Conservation (phyloP, 2,329 filamentous ascomycete species). For the Sporothrix curviconia region DNA sequence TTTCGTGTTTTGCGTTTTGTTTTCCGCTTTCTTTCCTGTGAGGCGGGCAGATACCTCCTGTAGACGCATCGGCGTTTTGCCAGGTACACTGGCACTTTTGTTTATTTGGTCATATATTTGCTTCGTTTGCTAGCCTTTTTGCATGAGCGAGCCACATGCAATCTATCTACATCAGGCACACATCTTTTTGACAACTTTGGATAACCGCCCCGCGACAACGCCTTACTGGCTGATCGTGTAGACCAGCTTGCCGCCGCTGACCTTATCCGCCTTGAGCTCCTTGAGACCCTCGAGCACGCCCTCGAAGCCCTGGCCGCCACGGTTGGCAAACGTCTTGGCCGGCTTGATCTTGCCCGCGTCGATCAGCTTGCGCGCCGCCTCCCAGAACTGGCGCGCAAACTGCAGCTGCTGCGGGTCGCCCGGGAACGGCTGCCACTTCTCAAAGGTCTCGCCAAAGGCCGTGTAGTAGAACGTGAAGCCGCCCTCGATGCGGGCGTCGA, state of each 20-base stretch:
- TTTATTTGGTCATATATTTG: neutral
- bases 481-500: slow-evolving; percentile 30
- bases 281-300: slow-evolving; percentile 27
- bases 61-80: neutral
- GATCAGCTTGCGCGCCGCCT: slow-evolving; percentile 26
- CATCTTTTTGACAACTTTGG: neutral
- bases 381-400: slow-evolving; percentile 31
- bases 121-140: neutral
- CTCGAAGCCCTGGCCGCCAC: slow-evolving; percentile 26
- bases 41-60: neutral
- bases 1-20: neutral
- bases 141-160: neutral
- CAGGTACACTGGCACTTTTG: neutral
- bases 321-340: slow-evolving; percentile 23
- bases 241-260: slow-evolving; percentile 36
- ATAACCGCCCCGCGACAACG: neutral
- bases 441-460: slow-evolving; percentile 28
- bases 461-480: slow-evolving; percentile 28
- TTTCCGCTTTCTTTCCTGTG: neutral
- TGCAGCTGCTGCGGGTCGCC: slow-evolving; percentile 24
- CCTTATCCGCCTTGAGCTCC: slow-evolving; percentile 26
- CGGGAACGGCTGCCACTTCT: slow-evolving; percentile 14
- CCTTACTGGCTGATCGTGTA: slow-evolving; percentile 22
- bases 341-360: slow-evolving; percentile 30
- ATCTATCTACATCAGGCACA: no score